Evolutionary conservation across 2,329 filamentous ascomycete genomes (phyloP).

Genomic region (Botrytis fragariae): DNA sequence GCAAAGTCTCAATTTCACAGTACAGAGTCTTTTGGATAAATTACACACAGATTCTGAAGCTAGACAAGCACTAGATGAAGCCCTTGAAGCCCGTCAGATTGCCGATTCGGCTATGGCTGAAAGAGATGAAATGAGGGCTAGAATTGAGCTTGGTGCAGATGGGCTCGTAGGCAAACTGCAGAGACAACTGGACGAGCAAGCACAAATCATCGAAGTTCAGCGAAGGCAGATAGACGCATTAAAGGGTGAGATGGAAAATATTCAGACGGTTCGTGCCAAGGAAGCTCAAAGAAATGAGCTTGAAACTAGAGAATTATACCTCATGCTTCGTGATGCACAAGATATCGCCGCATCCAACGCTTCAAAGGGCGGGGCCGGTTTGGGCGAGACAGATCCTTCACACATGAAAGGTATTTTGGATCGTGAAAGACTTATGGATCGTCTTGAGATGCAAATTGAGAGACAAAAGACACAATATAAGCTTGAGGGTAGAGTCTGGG

Average conservation of each 20-base stretch:
- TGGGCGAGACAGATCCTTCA: conserved; percentile 64
- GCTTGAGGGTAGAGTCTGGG: conserved; percentile 89
- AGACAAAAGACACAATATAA: conserved; percentile 97
- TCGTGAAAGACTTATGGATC: conserved; percentile 86
- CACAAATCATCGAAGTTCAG: conserved; percentile 86
- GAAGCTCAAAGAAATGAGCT: conserved; percentile 93
- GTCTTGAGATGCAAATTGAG: conserved; percentile 92
- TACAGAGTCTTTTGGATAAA: conserved; percentile 92
- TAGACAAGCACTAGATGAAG: conserved; percentile 86
- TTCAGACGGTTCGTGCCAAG: conserved; percentile 81
- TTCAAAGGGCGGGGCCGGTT: conserved; percentile 48
- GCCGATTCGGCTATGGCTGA: conserved; percentile 95
- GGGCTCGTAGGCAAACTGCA: conserved; percentile 91
- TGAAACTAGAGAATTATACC: conserved; percentile 92
- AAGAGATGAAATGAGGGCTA: conserved; percentile 87
- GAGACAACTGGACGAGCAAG: conserved; percentile 89
- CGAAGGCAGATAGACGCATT: conserved; percentile 79
- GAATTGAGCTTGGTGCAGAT: conserved; percentile 87
- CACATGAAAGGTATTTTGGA: conserved; percentile 92
- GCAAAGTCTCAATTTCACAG: conserved; percentile 95
- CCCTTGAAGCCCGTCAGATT: conserved; percentile 84
- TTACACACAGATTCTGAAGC: conserved; percentile 96
- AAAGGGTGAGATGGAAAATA: conserved; percentile 83
- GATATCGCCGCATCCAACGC: conserved; percentile 90
- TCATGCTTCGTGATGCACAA: conserved; percentile 97